phyloP scores from a whole-genome alignment of 768 basidiomycete genomes.

The Collybiopsis confluens region DNA sequence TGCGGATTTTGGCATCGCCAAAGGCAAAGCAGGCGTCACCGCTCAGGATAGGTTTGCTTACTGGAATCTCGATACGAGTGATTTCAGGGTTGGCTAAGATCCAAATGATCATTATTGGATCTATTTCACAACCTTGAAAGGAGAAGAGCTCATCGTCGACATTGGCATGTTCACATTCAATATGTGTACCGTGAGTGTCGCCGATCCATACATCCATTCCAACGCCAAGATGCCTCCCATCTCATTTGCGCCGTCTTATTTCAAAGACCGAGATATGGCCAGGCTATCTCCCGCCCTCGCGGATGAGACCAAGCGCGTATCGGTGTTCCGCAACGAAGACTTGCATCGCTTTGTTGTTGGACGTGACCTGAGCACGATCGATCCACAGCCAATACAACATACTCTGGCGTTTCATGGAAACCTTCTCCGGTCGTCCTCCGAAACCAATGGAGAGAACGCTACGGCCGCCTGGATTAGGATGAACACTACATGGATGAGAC shows the following conservation, averaged over 20 bases:
- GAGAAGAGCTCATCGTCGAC: conserved; percentile 38
- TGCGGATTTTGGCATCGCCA: conserved; percentile 40
- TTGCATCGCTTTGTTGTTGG: not conserved
- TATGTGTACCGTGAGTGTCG: conserved; percentile 23
- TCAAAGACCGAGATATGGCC: not conserved
- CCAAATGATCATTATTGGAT: conserved; percentile 44
- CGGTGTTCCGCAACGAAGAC: not conserved
- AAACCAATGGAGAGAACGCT: not conserved
- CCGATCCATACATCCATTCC: conserved; percentile 11
- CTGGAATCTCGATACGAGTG: conserved; percentile 1
- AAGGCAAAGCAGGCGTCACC: conserved; percentile 29
- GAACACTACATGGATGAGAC: not conserved
- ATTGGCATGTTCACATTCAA: conserved; percentile 40
- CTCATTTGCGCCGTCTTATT: not conserved
- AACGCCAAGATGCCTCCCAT: not conserved
- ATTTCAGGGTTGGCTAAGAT: not conserved
- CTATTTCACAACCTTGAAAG: conserved; percentile 40
- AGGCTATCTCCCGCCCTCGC: not conserved
- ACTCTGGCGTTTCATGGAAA: not conserved
- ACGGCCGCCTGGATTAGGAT: not conserved
- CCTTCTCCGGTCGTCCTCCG: not conserved
- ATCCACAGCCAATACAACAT: not conserved
- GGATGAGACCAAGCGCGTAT: not conserved
- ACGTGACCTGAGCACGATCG: not conserved
- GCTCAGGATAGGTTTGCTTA: conserved; percentile 33